phyloP scores from a whole-genome alignment of 1,139 yeast species.

The Geotrichum bryndzae region DNA sequence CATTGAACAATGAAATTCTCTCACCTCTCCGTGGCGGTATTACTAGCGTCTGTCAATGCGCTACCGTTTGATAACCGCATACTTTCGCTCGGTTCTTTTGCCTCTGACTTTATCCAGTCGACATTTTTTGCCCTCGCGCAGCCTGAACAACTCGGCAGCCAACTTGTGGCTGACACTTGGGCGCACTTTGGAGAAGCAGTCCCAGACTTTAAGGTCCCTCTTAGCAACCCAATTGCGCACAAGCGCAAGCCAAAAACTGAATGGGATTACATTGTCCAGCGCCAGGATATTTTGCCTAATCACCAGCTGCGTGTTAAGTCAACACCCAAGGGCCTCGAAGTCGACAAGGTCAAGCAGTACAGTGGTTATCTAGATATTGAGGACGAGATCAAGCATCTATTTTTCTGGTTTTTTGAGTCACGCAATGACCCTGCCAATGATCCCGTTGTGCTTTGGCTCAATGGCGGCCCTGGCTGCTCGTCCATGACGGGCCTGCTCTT shows the following conservation, averaged over 20 bases:
- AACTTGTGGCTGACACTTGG: not conserved
- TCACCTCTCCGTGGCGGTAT: not conserved
- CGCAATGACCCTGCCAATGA: constrained; percentile 59
- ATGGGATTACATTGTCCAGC: constrained; percentile 27
- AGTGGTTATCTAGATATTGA: constrained; percentile 70
- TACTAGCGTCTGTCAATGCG: not conserved
- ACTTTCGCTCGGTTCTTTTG: not conserved
- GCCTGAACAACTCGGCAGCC: not conserved
- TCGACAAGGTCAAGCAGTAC: constrained; percentile 45
- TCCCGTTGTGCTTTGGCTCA: constrained; percentile 64
- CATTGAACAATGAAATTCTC: constrained; percentile 1
- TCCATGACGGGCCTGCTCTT: constrained; percentile 58
- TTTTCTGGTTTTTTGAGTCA: constrained; percentile 73
- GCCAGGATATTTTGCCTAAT: constrained; percentile 31
- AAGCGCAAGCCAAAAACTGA: constrained; percentile 15
- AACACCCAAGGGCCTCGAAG: constrained; percentile 42
- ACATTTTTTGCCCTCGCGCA: not conserved
- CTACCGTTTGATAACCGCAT: not conserved
- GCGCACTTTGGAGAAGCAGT: not conserved
- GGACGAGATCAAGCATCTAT: constrained; percentile 77
- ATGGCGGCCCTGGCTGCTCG: constrained; percentile 77
- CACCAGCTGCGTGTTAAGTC: constrained; percentile 32
- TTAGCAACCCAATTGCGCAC: constrained; percentile 4
- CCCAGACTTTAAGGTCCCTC: not conserved
- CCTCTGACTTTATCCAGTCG: constrained; percentile 3